Conservation (phyloP, 2,329 filamentous ascomycete genomes). For the Fusarium decemcellulare region DNA sequence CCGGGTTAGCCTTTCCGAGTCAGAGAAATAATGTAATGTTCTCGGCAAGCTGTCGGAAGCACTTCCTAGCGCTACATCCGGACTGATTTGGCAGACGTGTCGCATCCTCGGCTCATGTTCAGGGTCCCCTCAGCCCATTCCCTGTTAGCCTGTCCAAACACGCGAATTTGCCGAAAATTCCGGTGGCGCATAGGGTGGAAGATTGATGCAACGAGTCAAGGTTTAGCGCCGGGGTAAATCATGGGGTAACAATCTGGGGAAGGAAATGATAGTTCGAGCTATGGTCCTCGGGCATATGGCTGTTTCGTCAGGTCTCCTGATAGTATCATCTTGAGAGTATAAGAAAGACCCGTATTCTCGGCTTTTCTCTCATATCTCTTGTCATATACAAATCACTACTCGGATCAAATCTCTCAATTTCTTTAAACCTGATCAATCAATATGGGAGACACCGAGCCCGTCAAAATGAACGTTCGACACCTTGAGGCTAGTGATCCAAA, state of each 20-base stretch:
- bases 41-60: too few species aligned
- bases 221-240: background rate
- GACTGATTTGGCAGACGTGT: too few species aligned
- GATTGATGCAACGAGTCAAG: too few species aligned
- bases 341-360: background rate
- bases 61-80: too few species aligned
- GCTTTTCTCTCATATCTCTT: background rate
- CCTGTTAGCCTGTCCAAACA: background rate
- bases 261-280: background rate
- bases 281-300: too few species aligned
- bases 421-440: background rate
- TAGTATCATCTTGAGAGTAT: background rate
- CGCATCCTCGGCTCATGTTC: background rate
- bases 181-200: background rate
- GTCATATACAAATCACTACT: background rate
- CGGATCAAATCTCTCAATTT: too few species aligned
- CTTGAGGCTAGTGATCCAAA: background rate
- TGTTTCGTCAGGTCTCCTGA: too few species aligned
- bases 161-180: background rate
- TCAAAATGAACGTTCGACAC: background rate
- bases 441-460: background rate
- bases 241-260: constrained; percentile 4
- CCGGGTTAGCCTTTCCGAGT: too few species aligned
- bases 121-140: too few species aligned
- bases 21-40: too few species aligned